Evolutionary conservation across 768 basidiomycete genomes (phyloP).

Genomic region (Tulasnella sp.): DNA sequence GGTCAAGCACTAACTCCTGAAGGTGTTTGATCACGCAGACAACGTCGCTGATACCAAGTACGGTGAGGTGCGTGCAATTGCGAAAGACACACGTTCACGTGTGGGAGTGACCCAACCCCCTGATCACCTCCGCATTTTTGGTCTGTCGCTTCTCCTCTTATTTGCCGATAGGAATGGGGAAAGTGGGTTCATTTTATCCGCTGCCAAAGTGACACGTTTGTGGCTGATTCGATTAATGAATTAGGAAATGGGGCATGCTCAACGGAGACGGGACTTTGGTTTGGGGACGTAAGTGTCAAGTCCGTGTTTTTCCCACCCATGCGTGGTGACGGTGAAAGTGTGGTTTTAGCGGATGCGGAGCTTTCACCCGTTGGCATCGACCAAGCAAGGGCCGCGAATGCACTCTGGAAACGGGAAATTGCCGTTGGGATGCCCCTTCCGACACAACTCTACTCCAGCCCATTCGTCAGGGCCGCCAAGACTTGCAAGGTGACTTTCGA

Average conservation of each 20-base stretch:
- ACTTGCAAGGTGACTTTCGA: slow-evolving; percentile 48
- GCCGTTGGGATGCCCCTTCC: slow-evolving; percentile 38
- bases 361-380: slow-evolving; percentile 47
- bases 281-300: slow-evolving; percentile 44
- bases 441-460: slow-evolving; percentile 48
- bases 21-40: slow-evolving; percentile 26
- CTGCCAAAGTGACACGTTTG: not conserved
- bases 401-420: slow-evolving; percentile 42
- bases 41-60: slow-evolving; percentile 56
- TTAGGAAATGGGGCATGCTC: slow-evolving; percentile 16
- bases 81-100: too few species aligned
- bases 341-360: slow-evolving; percentile 5
- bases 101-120: too few species aligned
- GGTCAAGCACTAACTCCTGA: not conserved
- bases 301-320: too few species aligned
- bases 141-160: too few species aligned
- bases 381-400: slow-evolving; percentile 41
- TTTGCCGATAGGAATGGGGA: slow-evolving; percentile 40
- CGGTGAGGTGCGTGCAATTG: slow-evolving; percentile 33
- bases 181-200: slow-evolving; percentile 32
- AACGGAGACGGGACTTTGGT: slow-evolving; percentile 52
- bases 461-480: slow-evolving; percentile 49
- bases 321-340: too few species aligned
- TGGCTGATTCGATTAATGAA: not conserved
- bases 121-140: not conserved